Conservation (phyloP, 129 eudicot species). For the Glebionis coronaria region DNA sequence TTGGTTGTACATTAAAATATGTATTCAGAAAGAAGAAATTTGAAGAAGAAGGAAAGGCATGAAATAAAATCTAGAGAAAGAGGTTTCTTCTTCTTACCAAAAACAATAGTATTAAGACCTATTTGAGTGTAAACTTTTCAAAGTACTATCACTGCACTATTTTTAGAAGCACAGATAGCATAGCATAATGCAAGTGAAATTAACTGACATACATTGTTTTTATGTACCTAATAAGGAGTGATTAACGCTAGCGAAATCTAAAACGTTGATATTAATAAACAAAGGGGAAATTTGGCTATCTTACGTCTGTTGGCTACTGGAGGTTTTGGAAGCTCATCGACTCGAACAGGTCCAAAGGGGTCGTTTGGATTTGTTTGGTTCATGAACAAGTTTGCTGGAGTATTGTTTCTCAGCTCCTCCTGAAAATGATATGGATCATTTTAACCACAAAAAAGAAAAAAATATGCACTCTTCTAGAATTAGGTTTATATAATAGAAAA, state of each 20-base stretch:
- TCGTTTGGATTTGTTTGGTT: conserved; percentile 63
- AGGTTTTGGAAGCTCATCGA: conserved; percentile 86
- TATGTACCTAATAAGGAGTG: neutral
- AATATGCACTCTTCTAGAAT: conserved; percentile 11
- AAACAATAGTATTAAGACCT: conserved; percentile 26
- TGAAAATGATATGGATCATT: conserved; percentile 20
- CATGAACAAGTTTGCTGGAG: conserved; percentile 58
- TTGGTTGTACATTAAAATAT: conserved; percentile 19
- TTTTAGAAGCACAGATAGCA: conserved; percentile 11
- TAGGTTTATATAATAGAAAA: neutral
- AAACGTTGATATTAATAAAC: conserved; percentile 1
- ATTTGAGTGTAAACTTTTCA: conserved; percentile 39
- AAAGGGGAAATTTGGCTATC: conserved; percentile 22
- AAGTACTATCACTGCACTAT: conserved; percentile 17
- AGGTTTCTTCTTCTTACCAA: conserved; percentile 18
- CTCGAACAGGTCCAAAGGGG: conserved; percentile 46
- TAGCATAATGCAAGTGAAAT: neutral
- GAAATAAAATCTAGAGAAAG: conserved; percentile 40
- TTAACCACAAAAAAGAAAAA: neutral
- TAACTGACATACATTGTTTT: neutral
- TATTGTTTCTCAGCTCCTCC: conserved; percentile 79
- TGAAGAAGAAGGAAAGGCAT: conserved; percentile 35
- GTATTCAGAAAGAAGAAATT: conserved; percentile 32
- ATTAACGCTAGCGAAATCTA: neutral
- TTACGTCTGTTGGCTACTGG: conserved; percentile 88